These are phyloP conservation scores for Wallacemonas rigidus DNA, from an alignment of 208 protist species.

Conservation along the genomic window DNA sequence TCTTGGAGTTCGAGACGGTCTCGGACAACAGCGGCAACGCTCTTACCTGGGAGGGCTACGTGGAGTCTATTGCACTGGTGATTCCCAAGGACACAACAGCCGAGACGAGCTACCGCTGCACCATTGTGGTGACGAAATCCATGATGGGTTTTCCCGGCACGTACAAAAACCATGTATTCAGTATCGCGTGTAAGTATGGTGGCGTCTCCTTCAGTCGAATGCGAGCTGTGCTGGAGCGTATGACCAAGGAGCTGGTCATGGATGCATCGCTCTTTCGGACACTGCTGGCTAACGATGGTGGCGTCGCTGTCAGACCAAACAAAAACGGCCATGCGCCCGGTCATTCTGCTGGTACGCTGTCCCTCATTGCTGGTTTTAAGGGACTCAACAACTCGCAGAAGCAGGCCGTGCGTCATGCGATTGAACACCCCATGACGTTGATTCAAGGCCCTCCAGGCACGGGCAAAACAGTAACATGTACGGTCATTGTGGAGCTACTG, in stretches of 20 bases:
- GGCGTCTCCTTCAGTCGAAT: background rate
- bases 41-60: conserved; percentile 6
- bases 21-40: background rate
- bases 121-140: background rate
- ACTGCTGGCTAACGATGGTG: too few relatives aligned
- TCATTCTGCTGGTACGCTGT: too few relatives aligned
- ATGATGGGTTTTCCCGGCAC: background rate
- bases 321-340: too few relatives aligned
- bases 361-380: too few relatives aligned
- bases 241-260: background rate
- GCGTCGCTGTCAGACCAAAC: too few relatives aligned
- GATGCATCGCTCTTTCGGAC: too few relatives aligned
- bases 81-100: background rate
- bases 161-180: too few relatives aligned
- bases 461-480: conserved; percentile 97
- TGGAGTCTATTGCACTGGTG: background rate
- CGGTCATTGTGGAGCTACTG: conserved; percentile 95
- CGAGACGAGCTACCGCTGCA: background rate
- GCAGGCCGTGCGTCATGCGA: background rate
- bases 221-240: background rate
- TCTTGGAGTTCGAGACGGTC: background rate
- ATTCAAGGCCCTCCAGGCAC: conserved; percentile 77
- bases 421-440: conserved; percentile 90
- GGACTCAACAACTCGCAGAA: background rate
- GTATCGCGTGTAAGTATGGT: background rate